These are phyloP conservation scores for Ascochyta clinopodiicola DNA, from an alignment of 2,329 filamentous ascomycete genomes.

Conservation along the genomic window DNA sequence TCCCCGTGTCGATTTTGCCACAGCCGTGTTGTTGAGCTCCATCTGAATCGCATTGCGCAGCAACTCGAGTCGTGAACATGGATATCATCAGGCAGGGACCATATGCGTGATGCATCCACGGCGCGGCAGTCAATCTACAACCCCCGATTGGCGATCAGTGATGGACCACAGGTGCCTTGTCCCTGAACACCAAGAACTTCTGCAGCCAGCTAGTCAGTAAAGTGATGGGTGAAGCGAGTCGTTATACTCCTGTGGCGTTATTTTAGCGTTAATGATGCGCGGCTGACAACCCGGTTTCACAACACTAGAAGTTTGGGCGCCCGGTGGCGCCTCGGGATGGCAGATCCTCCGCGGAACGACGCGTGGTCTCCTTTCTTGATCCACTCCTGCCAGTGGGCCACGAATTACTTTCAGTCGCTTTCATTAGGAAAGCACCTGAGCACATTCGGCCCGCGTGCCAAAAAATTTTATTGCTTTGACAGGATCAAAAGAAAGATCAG, in stretches of 20 bases:
- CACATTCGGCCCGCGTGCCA: too few species aligned
- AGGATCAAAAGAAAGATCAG: too few species aligned
- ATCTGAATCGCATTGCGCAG: neutral
- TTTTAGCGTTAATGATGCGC: conserved; percentile 1
- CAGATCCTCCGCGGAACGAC: conserved; percentile 7
- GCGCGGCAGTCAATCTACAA: neutral
- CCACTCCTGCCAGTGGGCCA: neutral
- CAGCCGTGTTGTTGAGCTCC: neutral
- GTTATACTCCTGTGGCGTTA: neutral
- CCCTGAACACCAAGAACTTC: neutral
- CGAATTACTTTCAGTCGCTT: neutral
- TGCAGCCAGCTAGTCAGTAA: neutral
- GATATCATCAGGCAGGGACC: neutral
- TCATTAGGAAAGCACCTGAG: neutral
- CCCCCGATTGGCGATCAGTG: neutral
- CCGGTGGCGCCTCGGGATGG: neutral
- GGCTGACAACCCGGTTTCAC: neutral
- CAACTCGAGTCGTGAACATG: neutral
- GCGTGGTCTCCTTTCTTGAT: neutral
- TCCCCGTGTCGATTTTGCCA: neutral
- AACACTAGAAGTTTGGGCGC: neutral
- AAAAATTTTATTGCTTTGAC: too few species aligned
- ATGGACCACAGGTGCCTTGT: neutral
- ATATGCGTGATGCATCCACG: neutral
- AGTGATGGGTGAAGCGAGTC: neutral